Evolutionary conservation across 768 basidiomycete species (phyloP).

Genomic region (Pisolithus orientalis): DNA sequence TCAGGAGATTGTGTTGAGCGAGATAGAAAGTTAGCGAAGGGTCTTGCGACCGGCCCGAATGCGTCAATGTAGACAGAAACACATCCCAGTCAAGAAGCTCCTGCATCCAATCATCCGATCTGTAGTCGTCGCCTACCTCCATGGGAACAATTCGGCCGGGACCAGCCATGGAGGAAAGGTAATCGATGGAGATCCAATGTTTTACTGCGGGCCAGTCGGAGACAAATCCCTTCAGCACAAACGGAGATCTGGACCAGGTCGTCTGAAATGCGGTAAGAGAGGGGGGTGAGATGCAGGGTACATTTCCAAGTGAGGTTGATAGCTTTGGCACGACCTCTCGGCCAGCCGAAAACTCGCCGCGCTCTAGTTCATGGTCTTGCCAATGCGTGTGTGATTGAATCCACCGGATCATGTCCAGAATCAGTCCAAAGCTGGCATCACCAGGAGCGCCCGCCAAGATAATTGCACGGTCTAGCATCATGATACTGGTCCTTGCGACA

Average conservation of each 20-base stretch:
- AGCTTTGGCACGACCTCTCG: slow-evolving; percentile 1
- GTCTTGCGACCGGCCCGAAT: slow-evolving; percentile 14
- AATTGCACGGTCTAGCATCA: slow-evolving; percentile 69
- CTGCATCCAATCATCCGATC: slow-evolving; percentile 76
- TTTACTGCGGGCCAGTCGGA: slow-evolving; percentile 74
- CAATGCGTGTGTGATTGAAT: slow-evolving; percentile 44
- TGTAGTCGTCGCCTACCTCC: slow-evolving; percentile 84
- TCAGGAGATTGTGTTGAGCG: slow-evolving; percentile 83
- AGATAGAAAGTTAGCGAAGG: slow-evolving; percentile 55
- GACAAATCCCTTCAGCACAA: slow-evolving; percentile 64
- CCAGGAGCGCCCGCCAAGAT: slow-evolving; percentile 80
- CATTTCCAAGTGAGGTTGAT: slow-evolving; percentile 14
- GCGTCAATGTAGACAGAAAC: slow-evolving; percentile 50
- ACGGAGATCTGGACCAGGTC: slow-evolving; percentile 46
- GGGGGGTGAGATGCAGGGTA: slow-evolving; percentile 43
- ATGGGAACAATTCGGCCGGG: slow-evolving; percentile 84
- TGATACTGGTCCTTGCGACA: slow-evolving; percentile 41
- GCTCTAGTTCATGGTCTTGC: not conserved
- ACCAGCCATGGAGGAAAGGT: slow-evolving; percentile 68
- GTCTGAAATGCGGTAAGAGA: slow-evolving; percentile 52
- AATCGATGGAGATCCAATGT: slow-evolving; percentile 64
- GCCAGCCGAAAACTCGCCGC: not conserved
- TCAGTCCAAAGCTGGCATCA: slow-evolving; percentile 47
- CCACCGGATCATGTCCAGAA: slow-evolving; percentile 53
- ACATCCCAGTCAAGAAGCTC: slow-evolving; percentile 68